Conservation (phyloP, 139 green algal genomes). For the Auxenochlorella protothecoides region DNA sequence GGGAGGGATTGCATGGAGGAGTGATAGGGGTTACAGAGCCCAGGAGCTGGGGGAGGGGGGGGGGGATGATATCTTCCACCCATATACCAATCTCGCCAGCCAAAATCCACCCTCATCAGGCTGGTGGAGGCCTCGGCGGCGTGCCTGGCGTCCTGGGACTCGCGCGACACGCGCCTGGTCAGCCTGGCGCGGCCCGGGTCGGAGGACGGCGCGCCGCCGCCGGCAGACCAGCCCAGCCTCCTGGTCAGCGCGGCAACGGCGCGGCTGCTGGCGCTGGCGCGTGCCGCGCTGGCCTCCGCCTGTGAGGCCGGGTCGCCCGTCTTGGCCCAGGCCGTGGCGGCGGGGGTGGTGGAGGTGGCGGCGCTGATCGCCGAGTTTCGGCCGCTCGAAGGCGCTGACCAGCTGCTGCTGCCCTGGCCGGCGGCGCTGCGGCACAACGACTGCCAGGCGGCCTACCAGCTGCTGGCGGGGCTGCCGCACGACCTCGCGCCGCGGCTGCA, state of each 20-base stretch:
- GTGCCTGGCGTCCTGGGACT: too few relatives aligned
- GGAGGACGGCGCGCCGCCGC: too few relatives aligned
- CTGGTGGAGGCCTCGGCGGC: too few relatives aligned
- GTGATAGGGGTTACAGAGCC: not conserved
- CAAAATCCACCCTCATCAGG: too few relatives aligned
- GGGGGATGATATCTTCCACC: too few relatives aligned
- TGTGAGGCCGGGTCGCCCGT: constrained; percentile 11
- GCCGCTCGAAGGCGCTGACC: not conserved
- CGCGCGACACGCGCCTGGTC: too few relatives aligned
- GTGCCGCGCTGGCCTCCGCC: not conserved
- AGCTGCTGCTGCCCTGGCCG: constrained; percentile 25
- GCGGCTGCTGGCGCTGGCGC: too few relatives aligned
- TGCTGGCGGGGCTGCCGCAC: constrained; percentile 12
- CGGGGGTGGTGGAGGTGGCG: constrained; percentile 27
- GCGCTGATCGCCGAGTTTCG: constrained; percentile 6
- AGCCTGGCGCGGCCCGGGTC: too few relatives aligned
- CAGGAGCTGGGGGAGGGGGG: not conserved
- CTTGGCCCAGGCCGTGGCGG: constrained; percentile 25
- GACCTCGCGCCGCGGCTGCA: constrained; percentile 4
- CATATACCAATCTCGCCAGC: too few relatives aligned
- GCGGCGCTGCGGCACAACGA: constrained; percentile 33
- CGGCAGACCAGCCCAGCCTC: too few relatives aligned
- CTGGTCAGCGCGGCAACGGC: too few relatives aligned
- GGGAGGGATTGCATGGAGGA: constrained; percentile 2
- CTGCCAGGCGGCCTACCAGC: constrained; percentile 18